Evolutionary conservation across 2,329 filamentous ascomycete genomes (phyloP), one percentile per base, ranked within the genome.

Genomic region (Verticillium nonalfalfae): DNA sequence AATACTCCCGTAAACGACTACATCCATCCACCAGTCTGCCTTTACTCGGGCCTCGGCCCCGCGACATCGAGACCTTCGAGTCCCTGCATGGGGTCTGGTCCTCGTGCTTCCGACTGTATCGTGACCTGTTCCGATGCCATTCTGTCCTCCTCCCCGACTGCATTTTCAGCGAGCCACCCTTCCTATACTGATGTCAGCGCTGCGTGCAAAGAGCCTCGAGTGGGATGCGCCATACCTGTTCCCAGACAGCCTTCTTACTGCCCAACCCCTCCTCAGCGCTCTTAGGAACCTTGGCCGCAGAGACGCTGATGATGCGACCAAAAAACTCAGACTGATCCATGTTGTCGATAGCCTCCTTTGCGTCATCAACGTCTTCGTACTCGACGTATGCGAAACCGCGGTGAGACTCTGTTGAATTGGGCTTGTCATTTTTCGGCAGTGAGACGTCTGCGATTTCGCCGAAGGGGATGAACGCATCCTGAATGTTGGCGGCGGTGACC

Each of bases 281-380:
- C 80, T 97, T 97, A 65, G 95, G 92, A 36, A 91, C 87, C 75
- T 97, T 99, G 54, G 96, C 96, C 60, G 90, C 85, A 55, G 92
- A 93, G 59, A 98, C 94, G 74, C 93, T 97, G 73, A 99, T 89
- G 14, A 95, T 89, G 63, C 91, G 86, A 11, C 95, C 96, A 73
- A 94, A 98, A 56, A 99, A 85, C 77, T 98, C 94, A 63, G 93
- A 90, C 74, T 97, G 93, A 73, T 99, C 92, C 94, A 99, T 98
- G 73, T 99, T 99, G 81, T 98, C 93, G 74, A 99, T 97, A 58
- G 95, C 95, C 76, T 98, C 94, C 70, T 88, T 88, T 34, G 93
- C 94, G 76, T 99, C 95, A 61, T 89, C 85, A 13, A 87, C 83
- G 61, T 92, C 85, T 69, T 97, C 93, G 71, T 91, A 99, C 72